Evolutionary conservation across 768 basidiomycete species (phyloP), one percentile per base, ranked within the genome.

Genomic region (Trametes meyenii): DNA sequence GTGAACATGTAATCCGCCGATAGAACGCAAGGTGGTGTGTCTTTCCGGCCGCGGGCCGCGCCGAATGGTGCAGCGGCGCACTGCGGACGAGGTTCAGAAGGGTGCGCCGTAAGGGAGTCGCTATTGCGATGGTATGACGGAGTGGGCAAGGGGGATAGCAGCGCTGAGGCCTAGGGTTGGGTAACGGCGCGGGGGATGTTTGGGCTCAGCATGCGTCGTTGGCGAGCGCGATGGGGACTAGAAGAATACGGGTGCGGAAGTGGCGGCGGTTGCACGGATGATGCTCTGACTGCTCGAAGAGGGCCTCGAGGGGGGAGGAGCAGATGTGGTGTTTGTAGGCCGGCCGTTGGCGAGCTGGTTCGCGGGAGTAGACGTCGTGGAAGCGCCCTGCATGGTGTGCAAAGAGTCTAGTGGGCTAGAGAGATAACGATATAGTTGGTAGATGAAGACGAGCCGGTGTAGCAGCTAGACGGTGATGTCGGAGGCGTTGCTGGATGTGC

Each of bases 221-320:
- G 36, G 57, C 40, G 49, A 29, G 35, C 2, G 5, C 39, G 16
- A 35, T 33, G 29, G 3, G 29, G 38, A 7, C 14, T 63, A 68
- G 62, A 68, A 68, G 62, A 68, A 68, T 21, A 68, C 64, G 16
- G 67, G 67, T 5, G 61, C 67, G 29, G 64, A 63, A 8, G 62
- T 61, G 46, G 61, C 60, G 23, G 67, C 67, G 45, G 51, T 55
- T 35, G 43, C 40, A 45, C 67, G 67, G 48, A 68, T 68, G 62
- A 49, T 36, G 26, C 57, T 57, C 24, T 62, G 60, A 8, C 36
- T 50, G 36, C 42, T 50, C 0, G 61, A 55, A 21, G 51, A 42
- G 0, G 61, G 61, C 39, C 60, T 56, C 14, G 61, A 24, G 5
- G 60, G 56, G 2, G 66, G 55, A 13, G 43, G 23, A 23, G 43